Conservation (phyloP, 768 basidiomycete genomes). For the Pulveroboletus sp. region DNA sequence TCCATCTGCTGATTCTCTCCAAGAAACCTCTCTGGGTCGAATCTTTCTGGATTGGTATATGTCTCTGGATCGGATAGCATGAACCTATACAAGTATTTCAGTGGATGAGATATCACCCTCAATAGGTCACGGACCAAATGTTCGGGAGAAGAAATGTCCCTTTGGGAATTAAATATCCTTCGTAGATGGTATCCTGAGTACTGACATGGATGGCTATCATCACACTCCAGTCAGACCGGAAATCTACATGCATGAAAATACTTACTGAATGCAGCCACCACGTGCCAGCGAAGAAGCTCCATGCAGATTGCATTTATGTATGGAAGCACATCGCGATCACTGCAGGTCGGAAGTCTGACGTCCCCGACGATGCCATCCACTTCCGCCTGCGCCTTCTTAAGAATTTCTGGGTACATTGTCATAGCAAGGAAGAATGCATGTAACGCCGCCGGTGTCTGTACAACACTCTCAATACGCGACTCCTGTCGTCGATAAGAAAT, state of each 20-base stretch:
- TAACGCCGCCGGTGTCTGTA: slow-evolving; percentile 6
- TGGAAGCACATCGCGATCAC: slow-evolving; percentile 11
- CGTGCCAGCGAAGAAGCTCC: slow-evolving; percentile 10
- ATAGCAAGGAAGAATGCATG: slow-evolving; percentile 20
- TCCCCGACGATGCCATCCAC: slow-evolving; percentile 8
- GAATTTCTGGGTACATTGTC: background rate
- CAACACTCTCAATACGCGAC: background rate
- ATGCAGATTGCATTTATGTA: slow-evolving; percentile 17
- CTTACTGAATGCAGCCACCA: background rate
- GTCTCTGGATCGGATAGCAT: no score
- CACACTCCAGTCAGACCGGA: background rate
- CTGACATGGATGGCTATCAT: no score
- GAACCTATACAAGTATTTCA: no score
- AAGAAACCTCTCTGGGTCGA: background rate
- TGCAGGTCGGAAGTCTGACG: slow-evolving; percentile 9
- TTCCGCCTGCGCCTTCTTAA: slow-evolving; percentile 11
- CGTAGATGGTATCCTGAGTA: no score
- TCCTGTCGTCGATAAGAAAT: slow-evolving; percentile 20
- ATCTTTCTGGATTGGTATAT: no score
- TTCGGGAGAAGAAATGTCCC: no score
- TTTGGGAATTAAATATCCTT: no score
- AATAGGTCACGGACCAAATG: no score
- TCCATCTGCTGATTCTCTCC: slow-evolving; percentile 6
- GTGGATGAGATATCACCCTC: no score
- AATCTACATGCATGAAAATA: background rate